phyloP scores from a whole-genome alignment of 2,329 filamentous ascomycete species.

The Neofusicoccum kwambonambiense region DNA sequence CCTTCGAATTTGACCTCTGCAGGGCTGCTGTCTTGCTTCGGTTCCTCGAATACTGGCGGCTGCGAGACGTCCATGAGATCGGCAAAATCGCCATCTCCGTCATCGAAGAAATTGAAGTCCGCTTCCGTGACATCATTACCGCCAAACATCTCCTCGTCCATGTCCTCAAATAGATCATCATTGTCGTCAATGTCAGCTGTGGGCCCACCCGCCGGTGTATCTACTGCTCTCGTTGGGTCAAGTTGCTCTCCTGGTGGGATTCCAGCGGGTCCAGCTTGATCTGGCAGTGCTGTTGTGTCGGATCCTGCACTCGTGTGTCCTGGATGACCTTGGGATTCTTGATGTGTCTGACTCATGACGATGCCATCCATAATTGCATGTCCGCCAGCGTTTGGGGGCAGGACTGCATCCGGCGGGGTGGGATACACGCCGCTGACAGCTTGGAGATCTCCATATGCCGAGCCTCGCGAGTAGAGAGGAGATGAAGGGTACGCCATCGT shows the following conservation, averaged over 20 bases:
- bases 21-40: conserved; percentile 22
- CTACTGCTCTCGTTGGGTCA: neutral
- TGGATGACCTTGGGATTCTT: neutral
- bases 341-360: neutral
- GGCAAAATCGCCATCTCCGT: conserved; percentile 46
- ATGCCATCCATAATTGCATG: conserved; percentile 18
- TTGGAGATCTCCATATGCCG: conserved; percentile 37
- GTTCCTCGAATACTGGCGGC: conserved; percentile 16
- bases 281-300: neutral
- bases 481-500: conserved; percentile 34
- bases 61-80: conserved; percentile 32
- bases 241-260: neutral
- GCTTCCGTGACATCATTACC: conserved; percentile 75
- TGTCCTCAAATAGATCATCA: conserved; percentile 66
- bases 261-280: neutral
- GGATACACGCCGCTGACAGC: conserved; percentile 39
- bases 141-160: conserved; percentile 67
- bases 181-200: conserved; percentile 23
- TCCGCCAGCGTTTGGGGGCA: conserved; percentile 30
- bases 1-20: conserved; percentile 10
- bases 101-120: conserved; percentile 82
- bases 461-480: conserved; percentile 35
- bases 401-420: conserved; percentile 39
- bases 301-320: neutral
- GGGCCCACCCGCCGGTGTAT: neutral